Conservation (phyloP, 257 asterid genomes). For the Datura wrightii region DNA sequence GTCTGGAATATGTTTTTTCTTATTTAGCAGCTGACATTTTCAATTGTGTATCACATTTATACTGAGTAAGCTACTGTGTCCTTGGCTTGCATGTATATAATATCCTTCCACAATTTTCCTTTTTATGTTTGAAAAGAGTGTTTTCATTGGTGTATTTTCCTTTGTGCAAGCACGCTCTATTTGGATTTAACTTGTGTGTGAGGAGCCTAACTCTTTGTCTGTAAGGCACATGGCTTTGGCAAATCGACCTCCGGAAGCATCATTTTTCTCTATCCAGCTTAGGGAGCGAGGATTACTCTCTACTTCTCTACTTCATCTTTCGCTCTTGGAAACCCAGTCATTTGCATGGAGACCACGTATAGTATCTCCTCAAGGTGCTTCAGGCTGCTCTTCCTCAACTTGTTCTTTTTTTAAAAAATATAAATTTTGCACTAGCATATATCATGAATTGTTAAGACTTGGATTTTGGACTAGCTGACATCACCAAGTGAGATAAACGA, state of each 20-base stretch:
- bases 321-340: slow-evolving; percentile 73
- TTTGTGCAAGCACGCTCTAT: neutral
- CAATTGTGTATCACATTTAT: slow-evolving; percentile 1
- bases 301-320: slow-evolving; percentile 76
- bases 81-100: slow-evolving; percentile 2
- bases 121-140: neutral
- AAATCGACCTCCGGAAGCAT: slow-evolving; percentile 85
- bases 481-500: slow-evolving; percentile 7
- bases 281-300: slow-evolving; percentile 60
- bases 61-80: slow-evolving; percentile 18
- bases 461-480: slow-evolving; percentile 5
- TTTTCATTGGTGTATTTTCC: slow-evolving; percentile 5
- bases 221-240: slow-evolving; percentile 74
- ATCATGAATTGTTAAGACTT: slow-evolving; percentile 7
- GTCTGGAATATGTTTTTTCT: neutral
- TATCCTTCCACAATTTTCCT: slow-evolving; percentile 25
- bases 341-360: slow-evolving; percentile 94
- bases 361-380: slow-evolving; percentile 70
- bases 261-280: slow-evolving; percentile 75
- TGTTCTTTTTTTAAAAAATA: neutral
- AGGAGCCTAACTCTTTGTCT: slow-evolving; percentile 32
- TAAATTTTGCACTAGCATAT: neutral
- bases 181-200: slow-evolving; percentile 28
- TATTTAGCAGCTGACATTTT: neutral
- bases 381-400: slow-evolving; percentile 22